Conservation (phyloP, 495 filamentous ascomycete species). For the Penicillium argentinense region DNA sequence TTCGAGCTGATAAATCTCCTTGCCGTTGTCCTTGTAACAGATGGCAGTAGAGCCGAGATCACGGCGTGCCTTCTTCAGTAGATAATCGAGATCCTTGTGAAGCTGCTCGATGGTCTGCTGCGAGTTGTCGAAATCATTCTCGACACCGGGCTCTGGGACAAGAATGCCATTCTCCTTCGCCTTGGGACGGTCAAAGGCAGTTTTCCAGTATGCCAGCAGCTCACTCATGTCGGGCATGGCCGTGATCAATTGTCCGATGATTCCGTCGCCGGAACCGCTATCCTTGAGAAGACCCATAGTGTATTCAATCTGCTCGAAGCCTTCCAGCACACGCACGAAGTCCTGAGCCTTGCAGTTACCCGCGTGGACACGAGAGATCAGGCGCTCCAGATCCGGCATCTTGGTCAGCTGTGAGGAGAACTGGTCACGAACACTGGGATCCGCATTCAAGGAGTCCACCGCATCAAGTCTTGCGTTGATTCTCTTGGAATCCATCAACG, state of each 20-base stretch:
- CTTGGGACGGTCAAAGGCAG: conserved; percentile 83
- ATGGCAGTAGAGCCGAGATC: conserved; percentile 68
- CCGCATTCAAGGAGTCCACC: conserved; percentile 87
- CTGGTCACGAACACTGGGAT: conserved; percentile 71
- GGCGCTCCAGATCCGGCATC: conserved; percentile 90
- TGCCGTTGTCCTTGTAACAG: conserved; percentile 85
- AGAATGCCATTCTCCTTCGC: conserved; percentile 75
- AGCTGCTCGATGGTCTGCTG: conserved; percentile 73
- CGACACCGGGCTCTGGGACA: conserved; percentile 84
- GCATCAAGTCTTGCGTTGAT: conserved; percentile 97
- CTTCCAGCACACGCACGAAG: conserved; percentile 91
- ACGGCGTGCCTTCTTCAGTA: conserved; percentile 69
- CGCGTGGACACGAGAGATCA: conserved; percentile 94
- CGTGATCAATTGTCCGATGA: conserved; percentile 79
- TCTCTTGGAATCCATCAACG: conserved; percentile 76
- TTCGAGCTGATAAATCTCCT: conserved; percentile 96
- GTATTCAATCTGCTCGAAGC: conserved; percentile 95
- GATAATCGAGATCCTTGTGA: conserved; percentile 64
- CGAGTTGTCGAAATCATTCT: conserved; percentile 88
- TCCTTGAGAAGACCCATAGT: conserved; percentile 75
- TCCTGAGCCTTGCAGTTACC: conserved; percentile 83
- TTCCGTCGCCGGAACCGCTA: conserved; percentile 68
- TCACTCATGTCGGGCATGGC: conserved; percentile 81
- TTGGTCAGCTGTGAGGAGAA: conserved; percentile 83
- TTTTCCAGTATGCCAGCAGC: conserved; percentile 82